Base-by-base conservation (phyloP, 2,329 filamentous ascomycete species). In the Tolypocladium pustulatum region DNA sequence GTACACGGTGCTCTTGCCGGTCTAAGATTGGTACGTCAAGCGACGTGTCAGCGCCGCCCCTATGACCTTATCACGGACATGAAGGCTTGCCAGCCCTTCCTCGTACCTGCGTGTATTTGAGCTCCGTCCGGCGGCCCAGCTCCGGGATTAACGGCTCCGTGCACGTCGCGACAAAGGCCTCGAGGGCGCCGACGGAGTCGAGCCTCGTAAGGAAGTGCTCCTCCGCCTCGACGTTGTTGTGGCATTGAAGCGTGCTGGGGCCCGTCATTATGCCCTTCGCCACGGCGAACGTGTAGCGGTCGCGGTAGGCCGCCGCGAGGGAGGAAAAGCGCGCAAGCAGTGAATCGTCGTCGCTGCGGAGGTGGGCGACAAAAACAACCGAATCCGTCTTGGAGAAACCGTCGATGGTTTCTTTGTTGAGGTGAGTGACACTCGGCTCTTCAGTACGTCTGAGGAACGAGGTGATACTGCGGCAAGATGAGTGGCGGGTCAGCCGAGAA, bases 61-160 rank as follows among this genome's bases (percentile, higher is more conserved):
- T 32, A 6, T 7, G 6, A 17, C 46, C 3, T 9, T 5, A 6
- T 4, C 1, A 30, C 25, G 46, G 25, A 22, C 6, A 10, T 4
- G 15, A 17, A 2, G 30, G n/a, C 32, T n/a, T 36, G n/a, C 17
- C n/a, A 30, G 40, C 27, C 6, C n/a, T n/a, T n/a, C n/a, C n/a
- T n/a, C 37, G 10, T 22, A 63, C 65, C 51, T 60, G 75, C 76
- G 59, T 66, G 58, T 74, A 73, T 30, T 73, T 69, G 59, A 75
- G 61, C 63, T 81, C 78, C 46, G 73, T 80, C 25, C 73, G 68
- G 34, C 77, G 67, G 1, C 74, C 78, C 57, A 81, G 68, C 57
- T 78, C 74, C 0, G 72, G 74, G 9, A 81, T 75, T 22, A 77
- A 57, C 0, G 75, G 73, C 4, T 65, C 62, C 0, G 74, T 66